A percentile compares a stretch with the other conserved stretches of the same genome.
Evolutionary conservation across 1,139 yeast genomes (phyloP).

Genomic region (Kazachstania sp.): DNA sequence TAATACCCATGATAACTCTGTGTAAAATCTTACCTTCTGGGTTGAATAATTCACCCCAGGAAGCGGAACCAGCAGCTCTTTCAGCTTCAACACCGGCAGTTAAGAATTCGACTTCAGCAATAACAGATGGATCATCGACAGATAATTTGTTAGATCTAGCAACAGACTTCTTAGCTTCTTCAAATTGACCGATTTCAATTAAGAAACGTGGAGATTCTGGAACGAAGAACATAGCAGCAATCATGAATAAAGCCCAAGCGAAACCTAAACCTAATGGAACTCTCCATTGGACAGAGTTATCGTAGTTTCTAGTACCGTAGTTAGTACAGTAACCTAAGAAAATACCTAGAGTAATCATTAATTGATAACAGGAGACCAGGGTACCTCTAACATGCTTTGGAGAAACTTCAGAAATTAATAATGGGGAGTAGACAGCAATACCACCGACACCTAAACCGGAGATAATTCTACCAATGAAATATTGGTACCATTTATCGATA

Average conservation of each 20-base stretch:
- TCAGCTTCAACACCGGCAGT: slow-evolving; percentile 34
- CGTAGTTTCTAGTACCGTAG: slow-evolving; percentile 7
- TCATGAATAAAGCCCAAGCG: slow-evolving; percentile 12
- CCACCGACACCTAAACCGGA: slow-evolving; percentile 35
- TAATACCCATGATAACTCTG: slow-evolving; percentile 55
- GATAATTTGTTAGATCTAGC: slow-evolving; percentile 8
- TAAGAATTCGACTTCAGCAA: slow-evolving; percentile 50
- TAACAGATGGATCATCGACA: slow-evolving; percentile 48
- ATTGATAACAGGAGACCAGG: slow-evolving; percentile 9
- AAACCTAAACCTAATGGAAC: slow-evolving; percentile 12
- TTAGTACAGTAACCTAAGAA: slow-evolving; percentile 13
- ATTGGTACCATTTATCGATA: slow-evolving; percentile 36
- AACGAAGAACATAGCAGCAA: slow-evolving; percentile 12
- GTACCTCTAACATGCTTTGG: slow-evolving; percentile 43
- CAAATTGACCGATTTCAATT: slow-evolving; percentile 10
- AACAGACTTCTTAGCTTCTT: slow-evolving; percentile 11
- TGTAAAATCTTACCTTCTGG: slow-evolving; percentile 59
- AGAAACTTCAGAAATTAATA: slow-evolving; percentile 55
- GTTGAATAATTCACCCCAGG: slow-evolving; percentile 51
- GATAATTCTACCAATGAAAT: slow-evolving; percentile 6
- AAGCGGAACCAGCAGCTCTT: slow-evolving; percentile 32
- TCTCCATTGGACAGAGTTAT: slow-evolving; percentile 12
- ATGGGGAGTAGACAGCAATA: slow-evolving; percentile 51
- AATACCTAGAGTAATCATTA: slow-evolving; percentile 12
- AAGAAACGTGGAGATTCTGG: slow-evolving; percentile 14